phyloP scores from a whole-genome alignment of 805 yeast species.

The Groenewaldozyma salmanticensis region DNA sequence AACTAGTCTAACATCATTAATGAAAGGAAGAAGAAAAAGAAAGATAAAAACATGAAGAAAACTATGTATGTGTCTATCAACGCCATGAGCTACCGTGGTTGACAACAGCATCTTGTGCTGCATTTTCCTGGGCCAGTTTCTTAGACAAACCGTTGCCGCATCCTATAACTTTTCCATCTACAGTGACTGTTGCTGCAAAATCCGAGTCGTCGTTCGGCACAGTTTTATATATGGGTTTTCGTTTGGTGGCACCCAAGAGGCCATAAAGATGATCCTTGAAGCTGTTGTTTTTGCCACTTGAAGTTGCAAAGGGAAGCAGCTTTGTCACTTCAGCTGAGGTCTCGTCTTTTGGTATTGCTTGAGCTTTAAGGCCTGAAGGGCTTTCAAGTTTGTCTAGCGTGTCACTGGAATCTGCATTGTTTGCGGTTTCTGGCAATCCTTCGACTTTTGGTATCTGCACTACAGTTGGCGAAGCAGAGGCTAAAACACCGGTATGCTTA shows the following conservation, averaged over 20 bases:
- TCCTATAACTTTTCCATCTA: constrained; percentile 7
- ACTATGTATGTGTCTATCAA: constrained; percentile 1
- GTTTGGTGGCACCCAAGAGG: constrained; percentile 9
- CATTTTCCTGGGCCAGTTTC: constrained; percentile 15
- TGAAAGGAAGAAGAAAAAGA: neutral
- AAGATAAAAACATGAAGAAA: neutral
- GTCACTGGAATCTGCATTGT: neutral
- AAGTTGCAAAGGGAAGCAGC: neutral
- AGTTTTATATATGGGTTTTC: constrained; percentile 12
- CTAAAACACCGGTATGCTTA: neutral
- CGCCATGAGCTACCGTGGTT: constrained; percentile 5
- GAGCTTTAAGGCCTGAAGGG: neutral
- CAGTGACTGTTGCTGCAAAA: neutral
- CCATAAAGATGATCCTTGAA: constrained; percentile 15
- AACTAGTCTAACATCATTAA: neutral
- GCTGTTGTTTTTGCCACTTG: neutral
- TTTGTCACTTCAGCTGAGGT: neutral
- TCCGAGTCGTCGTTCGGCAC: neutral
- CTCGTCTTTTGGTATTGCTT: neutral
- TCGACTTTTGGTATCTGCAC: too few species aligned
- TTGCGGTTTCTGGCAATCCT: neutral
- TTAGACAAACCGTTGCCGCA: constrained; percentile 12
- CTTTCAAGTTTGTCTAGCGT: neutral
- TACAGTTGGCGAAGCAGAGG: too few species aligned
- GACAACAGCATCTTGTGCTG: constrained; percentile 14